A percentile compares a stretch with the other conserved stretches of the same genome.
Conservation (phyloP, 208 protist species). For the Crithidia acanthocephali region DNA sequence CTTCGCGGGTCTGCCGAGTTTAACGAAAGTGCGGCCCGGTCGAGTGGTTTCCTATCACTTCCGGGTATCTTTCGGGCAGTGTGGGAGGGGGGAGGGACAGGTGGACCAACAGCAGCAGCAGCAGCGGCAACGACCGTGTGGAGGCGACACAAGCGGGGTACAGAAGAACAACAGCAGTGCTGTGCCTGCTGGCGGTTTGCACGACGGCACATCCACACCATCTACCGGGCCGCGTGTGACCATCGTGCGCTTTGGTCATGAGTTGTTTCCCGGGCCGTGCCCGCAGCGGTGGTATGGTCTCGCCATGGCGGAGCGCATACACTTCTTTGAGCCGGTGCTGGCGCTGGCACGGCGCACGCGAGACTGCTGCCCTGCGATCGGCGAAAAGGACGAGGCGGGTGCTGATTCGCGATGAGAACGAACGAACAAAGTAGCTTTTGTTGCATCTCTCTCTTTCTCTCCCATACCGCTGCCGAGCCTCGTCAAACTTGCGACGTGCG, state of each 20-base stretch:
- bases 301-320: conserved; percentile 48
- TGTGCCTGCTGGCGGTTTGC: background rate
- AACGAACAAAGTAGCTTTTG: background rate
- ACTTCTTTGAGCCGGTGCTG: conserved; percentile 56
- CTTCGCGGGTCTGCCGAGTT: conserved; percentile 42
- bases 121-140: too few species aligned
- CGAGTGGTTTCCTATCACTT: conserved; percentile 31
- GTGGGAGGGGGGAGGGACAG: background rate
- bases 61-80: conserved; percentile 21
- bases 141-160: background rate
- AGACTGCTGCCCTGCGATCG: background rate
- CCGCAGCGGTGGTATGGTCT: conserved; percentile 66
- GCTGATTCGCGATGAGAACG: background rate
- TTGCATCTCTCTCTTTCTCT: too few species aligned
- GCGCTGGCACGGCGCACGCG: conserved; percentile 31
- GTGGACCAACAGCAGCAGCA: conserved; percentile 2
- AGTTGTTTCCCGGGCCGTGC: conserved; percentile 58
- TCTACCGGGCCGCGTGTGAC: conserved; percentile 11
- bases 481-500: too few species aligned
- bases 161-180: background rate
- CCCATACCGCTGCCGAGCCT: too few species aligned
- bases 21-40: conserved; percentile 16
- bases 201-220: background rate
- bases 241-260: conserved; percentile 35
- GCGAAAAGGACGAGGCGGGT: background rate